These are phyloP conservation scores for Plasmodium malariae DNA, from an alignment of 169 alveolate species.

Conservation along the genomic window DNA sequence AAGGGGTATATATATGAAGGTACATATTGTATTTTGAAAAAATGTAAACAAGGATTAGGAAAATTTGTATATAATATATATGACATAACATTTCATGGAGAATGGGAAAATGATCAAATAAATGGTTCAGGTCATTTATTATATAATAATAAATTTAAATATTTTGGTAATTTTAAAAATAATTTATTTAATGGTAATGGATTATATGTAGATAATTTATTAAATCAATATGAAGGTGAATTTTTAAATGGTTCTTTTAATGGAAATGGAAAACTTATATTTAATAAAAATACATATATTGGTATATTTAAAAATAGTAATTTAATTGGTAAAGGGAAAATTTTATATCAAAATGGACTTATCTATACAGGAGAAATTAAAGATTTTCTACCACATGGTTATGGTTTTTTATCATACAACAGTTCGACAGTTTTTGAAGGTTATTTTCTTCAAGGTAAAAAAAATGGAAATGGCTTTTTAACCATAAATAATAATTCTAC, in stretches of 20 bases:
- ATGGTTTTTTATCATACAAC: constrained; percentile 72
- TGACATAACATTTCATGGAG: constrained; percentile 66
- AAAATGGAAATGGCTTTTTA: constrained; percentile 74
- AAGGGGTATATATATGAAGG: constrained; percentile 73
- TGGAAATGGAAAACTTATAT: constrained; percentile 76
- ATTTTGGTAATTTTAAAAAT: constrained; percentile 74
- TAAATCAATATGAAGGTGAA: constrained; percentile 76
- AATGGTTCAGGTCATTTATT: constrained; percentile 75
- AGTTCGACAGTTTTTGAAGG: constrained; percentile 50
- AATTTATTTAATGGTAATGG: constrained; percentile 60
- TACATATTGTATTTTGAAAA: constrained; percentile 41
- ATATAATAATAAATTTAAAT: constrained; percentile 51
- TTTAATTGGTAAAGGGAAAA: constrained; percentile 74
- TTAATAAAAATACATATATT: constrained; percentile 57
- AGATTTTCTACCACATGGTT: constrained; percentile 70
- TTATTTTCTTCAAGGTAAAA: constrained; percentile 56
- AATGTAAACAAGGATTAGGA: constrained; percentile 74
- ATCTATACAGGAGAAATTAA: constrained; percentile 71
- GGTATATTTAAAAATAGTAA: constrained; percentile 72
- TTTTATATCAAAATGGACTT: constrained; percentile 52
- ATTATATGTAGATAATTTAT: constrained; percentile 53
- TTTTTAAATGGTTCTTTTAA: constrained; percentile 66
- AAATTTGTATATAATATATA: constrained; percentile 44
- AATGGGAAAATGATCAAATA: constrained; percentile 72
- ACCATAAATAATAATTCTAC: constrained; percentile 38